Evolutionary conservation across 495 filamentous ascomycete species (phyloP), one percentile per base, ranked within the genome.

Genomic region (Ramalina intermedia): DNA sequence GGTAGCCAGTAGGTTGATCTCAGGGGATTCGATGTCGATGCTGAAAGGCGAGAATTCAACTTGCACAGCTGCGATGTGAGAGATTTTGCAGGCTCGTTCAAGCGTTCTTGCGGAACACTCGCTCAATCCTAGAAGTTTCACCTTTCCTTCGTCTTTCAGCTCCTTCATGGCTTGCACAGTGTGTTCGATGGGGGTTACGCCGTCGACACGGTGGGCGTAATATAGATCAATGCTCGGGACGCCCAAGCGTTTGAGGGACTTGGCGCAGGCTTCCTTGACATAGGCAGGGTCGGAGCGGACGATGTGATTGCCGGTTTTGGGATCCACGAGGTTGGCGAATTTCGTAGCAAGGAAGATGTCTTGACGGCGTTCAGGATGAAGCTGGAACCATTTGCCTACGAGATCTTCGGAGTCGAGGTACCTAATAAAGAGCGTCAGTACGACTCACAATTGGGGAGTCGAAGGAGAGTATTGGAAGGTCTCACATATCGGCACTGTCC

Each of bases 321-420:
- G 52, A 45, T 62, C 62, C 9, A 61, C 37, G 33, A 52, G 41
- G 40, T 54, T 61, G 13, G 64, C 72, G 54, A 77, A 75, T 47
- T 79, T 79, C 8, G 69, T 73, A 1, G 73, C 68, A 9, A 79
- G 57, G 60, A 80, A 78, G 47, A 80, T 73, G 0, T 75, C 62
- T 14, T 67, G 50, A 0, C 74, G 61, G 50, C 76, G 75, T 17
- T 68, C 73, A 1, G 73, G 68, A 8, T 59, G 61, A 11, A 33
- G 29, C 9, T 63, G 60, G 55, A 80, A 73, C 77, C 76, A 60
- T 44, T 60, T 60, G 20, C 56, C 56, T 41, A 60, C 48, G 29
- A 60, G 40, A 9, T 66, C 65, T 43, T 72, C 69, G 21, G 45
- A 61, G 41, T 66, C 62, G 13, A 53, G 55, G 43, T 60, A 43